Evolutionary conservation across 768 basidiomycete species (phyloP), one percentile per base, ranked within the genome.

Genomic region (Collybia mongolica): DNA sequence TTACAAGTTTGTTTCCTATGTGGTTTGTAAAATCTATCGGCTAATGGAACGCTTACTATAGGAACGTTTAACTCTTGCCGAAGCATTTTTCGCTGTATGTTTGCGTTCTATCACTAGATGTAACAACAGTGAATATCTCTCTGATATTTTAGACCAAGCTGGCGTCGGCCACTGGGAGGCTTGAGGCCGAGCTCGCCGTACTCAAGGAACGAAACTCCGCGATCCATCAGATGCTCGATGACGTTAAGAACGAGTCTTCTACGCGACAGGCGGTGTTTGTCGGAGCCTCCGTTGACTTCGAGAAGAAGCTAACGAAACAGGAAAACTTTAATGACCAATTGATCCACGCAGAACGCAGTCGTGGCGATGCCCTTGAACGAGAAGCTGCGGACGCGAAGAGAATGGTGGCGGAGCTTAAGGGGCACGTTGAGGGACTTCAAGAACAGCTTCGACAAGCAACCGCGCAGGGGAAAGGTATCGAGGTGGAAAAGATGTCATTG

Each of bases 131-230:
- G 35, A 51, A 50, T 26, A 4, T 3, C 22, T 28, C 17, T 39
- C 9, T 14, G 12, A 2, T 32, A 4, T 41, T 8, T 29, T 32
- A 61, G 60, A 45, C 48, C 2, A 61, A 58, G 11, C 32, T 74
- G 22, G 70, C 73, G 46, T 56, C 65, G 6, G 59, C 63, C 12
- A 66, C 59, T 1, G 69, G 66, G 11, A 67, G 66, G 42, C 55
- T 73, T 15, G 65, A 71, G 32, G 54, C 58, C 29, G 74, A 79
- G 42, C 60, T 76, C 7, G 68, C 71, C 0, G 60, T 75, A 2
- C 55, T 79, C 4, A 62, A 70, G 14, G 74, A 75, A 48, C 72
- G 74, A 46, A 76, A 73, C 24, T 26, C 60, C 5, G 52, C 56
- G 11, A 57, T 75, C 1, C 60, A 66, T 39, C 39, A 45, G 5